Percentiles rank a stretch among this genome's conserved stretches.
Conservation (phyloP, 2,329 filamentous ascomycete species). For the Harringtonia lauricola region DNA sequence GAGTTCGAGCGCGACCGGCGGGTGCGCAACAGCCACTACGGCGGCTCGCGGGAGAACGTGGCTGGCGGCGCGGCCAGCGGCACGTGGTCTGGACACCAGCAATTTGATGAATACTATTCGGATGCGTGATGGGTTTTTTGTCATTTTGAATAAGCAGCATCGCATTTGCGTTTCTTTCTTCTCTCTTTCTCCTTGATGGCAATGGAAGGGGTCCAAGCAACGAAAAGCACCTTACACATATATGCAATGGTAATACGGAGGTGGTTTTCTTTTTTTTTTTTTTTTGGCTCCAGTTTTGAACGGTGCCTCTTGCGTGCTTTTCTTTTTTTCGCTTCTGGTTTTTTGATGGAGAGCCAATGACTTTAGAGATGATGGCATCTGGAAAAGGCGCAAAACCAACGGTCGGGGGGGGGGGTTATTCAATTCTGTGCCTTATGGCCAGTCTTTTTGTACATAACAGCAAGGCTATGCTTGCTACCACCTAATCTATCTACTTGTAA, state of each 20-base stretch:
- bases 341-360: neutral
- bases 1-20: constrained; percentile 74
- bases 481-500: too few species aligned
- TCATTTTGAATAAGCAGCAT: neutral
- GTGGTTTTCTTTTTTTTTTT: neutral
- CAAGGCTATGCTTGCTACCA: too few species aligned
- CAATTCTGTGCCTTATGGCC: neutral
- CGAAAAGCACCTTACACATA: too few species aligned
- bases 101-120: constrained; percentile 45
- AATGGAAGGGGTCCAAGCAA: too few species aligned
- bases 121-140: constrained; percentile 27
- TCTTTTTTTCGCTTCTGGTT: neutral
- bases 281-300: neutral
- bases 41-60: constrained; percentile 42
- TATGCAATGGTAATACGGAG: too few species aligned
- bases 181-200: neutral
- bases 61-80: constrained; percentile 22
- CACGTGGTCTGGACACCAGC: constrained; percentile 33
- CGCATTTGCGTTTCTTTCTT: neutral
- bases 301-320: neutral
- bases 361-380: constrained; percentile 3
- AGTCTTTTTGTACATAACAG: constrained; percentile 1
- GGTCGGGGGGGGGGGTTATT: neutral
- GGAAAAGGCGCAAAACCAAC: neutral
- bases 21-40: constrained; percentile 36